Percentiles rank a stretch among this genome's conserved stretches.
These are phyloP conservation scores for Sistotremastrum suecicum DNA, from an alignment of 768 basidiomycete genomes.

Conservation along the genomic window DNA sequence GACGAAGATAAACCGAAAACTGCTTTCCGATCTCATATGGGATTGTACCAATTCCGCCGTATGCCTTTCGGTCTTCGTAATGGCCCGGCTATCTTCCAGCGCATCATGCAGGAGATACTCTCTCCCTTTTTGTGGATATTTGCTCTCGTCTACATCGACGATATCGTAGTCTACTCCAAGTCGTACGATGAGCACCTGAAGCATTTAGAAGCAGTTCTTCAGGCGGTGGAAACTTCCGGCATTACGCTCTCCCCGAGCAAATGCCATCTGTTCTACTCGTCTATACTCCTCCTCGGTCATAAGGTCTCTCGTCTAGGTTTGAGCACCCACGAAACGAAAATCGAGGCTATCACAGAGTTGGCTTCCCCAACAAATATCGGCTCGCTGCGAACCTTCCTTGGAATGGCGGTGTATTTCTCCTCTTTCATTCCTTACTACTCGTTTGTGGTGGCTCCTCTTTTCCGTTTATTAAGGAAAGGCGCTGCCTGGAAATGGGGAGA, in stretches of 20 bases:
- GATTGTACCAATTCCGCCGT: neutral
- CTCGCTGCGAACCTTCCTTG: conserved; percentile 20
- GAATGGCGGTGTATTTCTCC: conserved; percentile 25
- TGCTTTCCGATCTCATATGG: conserved; percentile 1
- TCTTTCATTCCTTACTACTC: conserved; percentile 23
- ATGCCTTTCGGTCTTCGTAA: conserved; percentile 9
- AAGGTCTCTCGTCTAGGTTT: conserved; percentile 18
- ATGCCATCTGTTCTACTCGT: conserved; percentile 11
- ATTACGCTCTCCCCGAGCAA: conserved; percentile 13
- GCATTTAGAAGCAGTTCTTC: conserved; percentile 18
- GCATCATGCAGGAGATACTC: conserved; percentile 9
- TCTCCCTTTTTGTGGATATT: conserved; percentile 4
- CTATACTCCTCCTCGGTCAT: conserved; percentile 16
- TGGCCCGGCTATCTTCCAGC: conserved; percentile 13
- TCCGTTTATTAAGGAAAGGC: conserved; percentile 18
- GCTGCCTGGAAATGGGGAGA: conserved; percentile 12
- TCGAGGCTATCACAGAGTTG: conserved; percentile 19
- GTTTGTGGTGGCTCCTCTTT: conserved; percentile 19
- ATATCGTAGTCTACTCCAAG: conserved; percentile 6
- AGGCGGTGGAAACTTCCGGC: conserved; percentile 13
- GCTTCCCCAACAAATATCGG: conserved; percentile 10
- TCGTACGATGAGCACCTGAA: conserved; percentile 5
- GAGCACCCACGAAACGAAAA: conserved; percentile 23
- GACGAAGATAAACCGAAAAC: neutral
- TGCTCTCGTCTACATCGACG: conserved; percentile 6